Evolutionary conservation across 2,329 filamentous ascomycete species (phyloP).

Genomic region (Cladosporium cucumerinum): DNA sequence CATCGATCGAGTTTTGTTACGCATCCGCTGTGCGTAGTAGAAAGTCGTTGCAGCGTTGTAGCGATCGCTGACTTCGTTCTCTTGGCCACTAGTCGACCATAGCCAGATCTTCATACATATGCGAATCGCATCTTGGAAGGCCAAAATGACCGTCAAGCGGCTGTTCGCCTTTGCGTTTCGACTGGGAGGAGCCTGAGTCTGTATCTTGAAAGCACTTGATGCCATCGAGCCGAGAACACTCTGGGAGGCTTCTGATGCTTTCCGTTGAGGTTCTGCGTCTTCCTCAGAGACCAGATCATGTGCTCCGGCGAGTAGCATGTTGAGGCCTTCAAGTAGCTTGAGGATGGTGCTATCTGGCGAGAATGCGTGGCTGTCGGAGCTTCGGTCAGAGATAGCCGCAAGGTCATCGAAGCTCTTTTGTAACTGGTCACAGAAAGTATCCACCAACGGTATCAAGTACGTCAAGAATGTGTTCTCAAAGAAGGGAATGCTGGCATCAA

Average conservation of each 20-base stretch:
- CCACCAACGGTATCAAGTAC: slow-evolving; percentile 83
- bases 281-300: slow-evolving; percentile 79
- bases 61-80: slow-evolving; percentile 57
- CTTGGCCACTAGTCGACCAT: slow-evolving; percentile 70
- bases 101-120: slow-evolving; percentile 94
- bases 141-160: slow-evolving; percentile 86
- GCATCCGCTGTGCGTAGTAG: slow-evolving; percentile 87
- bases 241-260: slow-evolving; percentile 10
- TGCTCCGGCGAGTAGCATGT: slow-evolving; percentile 81
- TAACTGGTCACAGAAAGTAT: slow-evolving; percentile 81
- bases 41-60: slow-evolving; percentile 69
- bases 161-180: slow-evolving; percentile 88
- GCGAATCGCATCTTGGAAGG: slow-evolving; percentile 91
- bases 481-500: slow-evolving; percentile 77
- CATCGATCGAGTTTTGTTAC: slow-evolving; percentile 81
- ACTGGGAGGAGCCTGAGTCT: slow-evolving; percentile 61
- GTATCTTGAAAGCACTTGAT: slow-evolving; percentile 80
- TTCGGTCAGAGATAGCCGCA: slow-evolving; percentile 56
- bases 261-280: slow-evolving; percentile 63
- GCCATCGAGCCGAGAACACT: slow-evolving; percentile 57
- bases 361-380: slow-evolving; percentile 3
- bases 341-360: slow-evolving; percentile 29
- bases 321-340: slow-evolving; percentile 77
- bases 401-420: slow-evolving; percentile 68
- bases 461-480: slow-evolving; percentile 86